Percentiles rank a stretch among this genome's conserved stretches.
These are phyloP conservation scores for Hypoxylon fuscum DNA, from an alignment of 495 filamentous ascomycete genomes.

Conservation along the genomic window DNA sequence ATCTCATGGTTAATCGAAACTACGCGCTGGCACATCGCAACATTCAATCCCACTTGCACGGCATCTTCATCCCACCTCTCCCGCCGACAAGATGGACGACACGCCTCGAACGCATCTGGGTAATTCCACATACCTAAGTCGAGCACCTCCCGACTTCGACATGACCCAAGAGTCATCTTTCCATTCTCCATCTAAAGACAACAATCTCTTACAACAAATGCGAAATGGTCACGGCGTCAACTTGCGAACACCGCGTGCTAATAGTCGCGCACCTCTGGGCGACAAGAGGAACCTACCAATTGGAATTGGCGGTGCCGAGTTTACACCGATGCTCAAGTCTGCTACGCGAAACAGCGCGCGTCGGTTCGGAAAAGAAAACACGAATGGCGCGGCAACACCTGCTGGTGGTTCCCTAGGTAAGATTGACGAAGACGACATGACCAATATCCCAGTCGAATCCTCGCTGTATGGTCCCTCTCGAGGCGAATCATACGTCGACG, in stretches of 20 bases:
- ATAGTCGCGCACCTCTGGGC: conserved; percentile 67
- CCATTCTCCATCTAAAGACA: conserved; percentile 82
- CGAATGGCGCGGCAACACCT: conserved; percentile 70
- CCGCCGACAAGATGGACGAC: conserved; percentile 65
- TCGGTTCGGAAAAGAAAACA: conserved; percentile 63
- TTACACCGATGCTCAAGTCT: conserved; percentile 92
- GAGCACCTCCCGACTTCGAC: conserved; percentile 73
- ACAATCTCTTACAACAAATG: conserved; percentile 73
- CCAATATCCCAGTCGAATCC: conserved; percentile 68
- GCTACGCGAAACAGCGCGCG: conserved; percentile 82
- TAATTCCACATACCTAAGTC: conserved; percentile 80
- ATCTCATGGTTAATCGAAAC: conserved; percentile 29
- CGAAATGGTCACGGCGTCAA: conserved; percentile 66
- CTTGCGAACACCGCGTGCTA: conserved; percentile 73
- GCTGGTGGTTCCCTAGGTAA: conserved; percentile 61
- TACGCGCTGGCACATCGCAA: conserved; percentile 22
- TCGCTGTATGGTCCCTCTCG: conserved; percentile 73
- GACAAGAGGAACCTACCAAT: conserved; percentile 72
- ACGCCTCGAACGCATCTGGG: conserved; percentile 81
- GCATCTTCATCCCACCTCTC: conserved; percentile 27
- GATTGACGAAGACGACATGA: conserved; percentile 71
- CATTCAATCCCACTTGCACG: conserved; percentile 27
- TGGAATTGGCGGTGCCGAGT: conserved; percentile 74
- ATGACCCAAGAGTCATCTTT: conserved; percentile 86
- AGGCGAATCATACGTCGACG: conserved; percentile 58